Evolutionary conservation across 257 asterid species (phyloP).

Genomic region (Solanum etuberosum): DNA sequence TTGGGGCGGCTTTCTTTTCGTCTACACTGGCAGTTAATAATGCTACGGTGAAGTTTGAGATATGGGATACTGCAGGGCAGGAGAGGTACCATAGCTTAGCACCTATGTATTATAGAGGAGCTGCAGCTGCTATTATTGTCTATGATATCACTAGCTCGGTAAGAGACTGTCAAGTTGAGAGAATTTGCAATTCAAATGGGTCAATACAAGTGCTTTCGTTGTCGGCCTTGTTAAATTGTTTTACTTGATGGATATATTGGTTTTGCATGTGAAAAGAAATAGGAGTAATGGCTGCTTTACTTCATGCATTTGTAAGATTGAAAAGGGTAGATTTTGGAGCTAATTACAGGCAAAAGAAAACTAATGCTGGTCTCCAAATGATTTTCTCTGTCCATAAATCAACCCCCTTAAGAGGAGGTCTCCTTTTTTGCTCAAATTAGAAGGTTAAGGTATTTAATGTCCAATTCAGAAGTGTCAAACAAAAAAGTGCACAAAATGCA

Average conservation of each 20-base stretch:
- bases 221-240: neutral
- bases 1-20: slow-evolving; percentile 94
- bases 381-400: neutral
- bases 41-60: slow-evolving; percentile 88
- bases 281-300: neutral
- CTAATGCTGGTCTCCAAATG: neutral
- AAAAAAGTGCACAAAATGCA: neutral
- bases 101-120: slow-evolving; percentile 96
- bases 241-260: neutral
- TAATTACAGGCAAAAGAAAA: neutral
- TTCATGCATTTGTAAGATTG: neutral
- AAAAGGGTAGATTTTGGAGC: neutral
- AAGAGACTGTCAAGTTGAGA: neutral
- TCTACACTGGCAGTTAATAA: slow-evolving; percentile 72
- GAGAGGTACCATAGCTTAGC: slow-evolving; percentile 99
- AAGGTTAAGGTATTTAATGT: neutral
- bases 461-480: neutral
- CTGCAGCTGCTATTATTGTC: slow-evolving; percentile 94
- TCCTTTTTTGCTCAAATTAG: neutral
- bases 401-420: neutral
- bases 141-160: slow-evolving; percentile 86
- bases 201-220: neutral
- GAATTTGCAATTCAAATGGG: neutral
- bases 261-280: neutral
- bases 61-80: slow-evolving; percentile 99